Evolutionary conservation across 2,329 filamentous ascomycete genomes (phyloP).

Genomic region (Arthrobotrys conoides): DNA sequence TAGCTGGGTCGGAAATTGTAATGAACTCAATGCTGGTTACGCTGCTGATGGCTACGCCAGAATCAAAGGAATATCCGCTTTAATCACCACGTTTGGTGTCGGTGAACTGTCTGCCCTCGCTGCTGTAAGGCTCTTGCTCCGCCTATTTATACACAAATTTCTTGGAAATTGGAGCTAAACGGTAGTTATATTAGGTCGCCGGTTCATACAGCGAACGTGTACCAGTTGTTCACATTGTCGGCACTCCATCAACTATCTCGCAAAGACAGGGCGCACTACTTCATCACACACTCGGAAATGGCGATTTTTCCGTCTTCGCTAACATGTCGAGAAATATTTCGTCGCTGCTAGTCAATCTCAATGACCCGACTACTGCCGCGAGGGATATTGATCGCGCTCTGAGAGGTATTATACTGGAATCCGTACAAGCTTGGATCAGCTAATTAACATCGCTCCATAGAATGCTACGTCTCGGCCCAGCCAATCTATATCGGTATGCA

Average conservation of each 20-base stretch:
- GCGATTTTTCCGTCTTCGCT: conserved; percentile 85
- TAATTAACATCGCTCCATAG: conserved; percentile 4
- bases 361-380: conserved; percentile 78
- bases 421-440: background rate
- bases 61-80: conserved; percentile 77
- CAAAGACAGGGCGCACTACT: conserved; percentile 70
- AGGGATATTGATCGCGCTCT: conserved; percentile 83
- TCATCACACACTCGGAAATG: conserved; percentile 81
- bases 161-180: background rate
- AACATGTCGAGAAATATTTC: conserved; percentile 82
- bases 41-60: conserved; percentile 85
- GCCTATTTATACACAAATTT: background rate
- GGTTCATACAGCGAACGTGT: conserved; percentile 82
- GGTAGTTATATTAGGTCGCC: conserved; percentile 69
- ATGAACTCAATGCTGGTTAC: conserved; percentile 82
- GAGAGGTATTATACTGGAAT: conserved; percentile 70
- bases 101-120: conserved; percentile 80
- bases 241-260: conserved; percentile 70
- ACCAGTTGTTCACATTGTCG: conserved; percentile 77
- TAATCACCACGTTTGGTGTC: conserved; percentile 83
- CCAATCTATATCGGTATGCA: conserved; percentile 79
- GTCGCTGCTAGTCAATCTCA: conserved; percentile 79
- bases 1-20: conserved; percentile 72
- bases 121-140: conserved; percentile 67
- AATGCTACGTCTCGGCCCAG: conserved; percentile 77